phyloP scores from a whole-genome alignment of 2,329 filamentous ascomycete genomes.

The Xenoacremonium recifei region DNA sequence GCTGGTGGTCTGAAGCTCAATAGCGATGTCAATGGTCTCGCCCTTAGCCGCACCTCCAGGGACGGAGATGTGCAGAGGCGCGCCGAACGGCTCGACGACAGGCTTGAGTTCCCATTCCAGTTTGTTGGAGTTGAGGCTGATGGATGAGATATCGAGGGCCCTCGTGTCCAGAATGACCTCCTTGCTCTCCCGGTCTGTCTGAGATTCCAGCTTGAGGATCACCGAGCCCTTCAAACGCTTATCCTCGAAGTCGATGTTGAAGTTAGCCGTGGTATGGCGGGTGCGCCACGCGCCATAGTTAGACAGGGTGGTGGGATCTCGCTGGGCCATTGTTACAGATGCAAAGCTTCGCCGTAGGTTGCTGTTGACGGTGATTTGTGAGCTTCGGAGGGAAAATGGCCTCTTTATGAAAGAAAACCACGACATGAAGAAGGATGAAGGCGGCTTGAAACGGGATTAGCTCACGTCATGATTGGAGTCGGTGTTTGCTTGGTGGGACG shows the following conservation, averaged over 20 bases:
- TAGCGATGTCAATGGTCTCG: slow-evolving; percentile 54
- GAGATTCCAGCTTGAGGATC: slow-evolving; percentile 70
- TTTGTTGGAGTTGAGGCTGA: slow-evolving; percentile 66
- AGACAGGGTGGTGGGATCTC: slow-evolving; percentile 86
- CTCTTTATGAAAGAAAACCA: slow-evolving; percentile 27
- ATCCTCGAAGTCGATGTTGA: slow-evolving; percentile 80
- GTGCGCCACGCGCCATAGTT: slow-evolving; percentile 91
- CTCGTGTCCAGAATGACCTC: slow-evolving; percentile 90
- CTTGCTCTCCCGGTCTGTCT: slow-evolving; percentile 68
- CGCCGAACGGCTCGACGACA: slow-evolving; percentile 71
- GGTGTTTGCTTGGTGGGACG: not conserved
- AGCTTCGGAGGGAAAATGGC: slow-evolving; percentile 21
- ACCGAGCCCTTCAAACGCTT: slow-evolving; percentile 78
- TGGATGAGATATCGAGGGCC: slow-evolving; percentile 69
- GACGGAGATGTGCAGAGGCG: slow-evolving; percentile 65
- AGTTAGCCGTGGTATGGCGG: slow-evolving; percentile 76
- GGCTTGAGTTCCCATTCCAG: slow-evolving; percentile 68
- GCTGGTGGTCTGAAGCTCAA: slow-evolving; percentile 76
- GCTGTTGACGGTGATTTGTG: slow-evolving; percentile 20
- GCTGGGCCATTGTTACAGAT: slow-evolving; percentile 35
- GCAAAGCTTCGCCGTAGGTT: slow-evolving; percentile 29
- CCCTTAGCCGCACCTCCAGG: slow-evolving; percentile 55
- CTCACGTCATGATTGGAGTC: slow-evolving; percentile 13
- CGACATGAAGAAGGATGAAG: slow-evolving; percentile 19
- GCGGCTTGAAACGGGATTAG: not conserved